phyloP scores from a whole-genome alignment of 2,329 filamentous ascomycete species.

The Venturia nashicola region DNA sequence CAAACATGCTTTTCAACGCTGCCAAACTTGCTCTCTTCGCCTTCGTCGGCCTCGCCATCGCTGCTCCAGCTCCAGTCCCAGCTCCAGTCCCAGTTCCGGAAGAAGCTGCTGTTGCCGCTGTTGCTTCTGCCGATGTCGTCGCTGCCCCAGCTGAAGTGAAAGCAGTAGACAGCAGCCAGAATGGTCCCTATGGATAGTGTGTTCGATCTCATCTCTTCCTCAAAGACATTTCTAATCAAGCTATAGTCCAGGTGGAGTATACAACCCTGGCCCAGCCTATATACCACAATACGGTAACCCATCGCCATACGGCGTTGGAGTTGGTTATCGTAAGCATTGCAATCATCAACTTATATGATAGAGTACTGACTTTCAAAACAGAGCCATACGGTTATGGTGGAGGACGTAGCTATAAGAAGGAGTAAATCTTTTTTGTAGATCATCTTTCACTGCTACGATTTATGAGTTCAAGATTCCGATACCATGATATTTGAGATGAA shows the following conservation, averaged over 20 bases:
- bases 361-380: neutral
- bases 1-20: constrained; percentile 6
- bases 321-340: neutral
- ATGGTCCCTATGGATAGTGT: neutral
- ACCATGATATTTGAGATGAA: neutral
- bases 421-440: neutral
- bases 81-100: neutral
- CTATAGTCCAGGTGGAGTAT: neutral
- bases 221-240: neutral
- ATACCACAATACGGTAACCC: neutral
- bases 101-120: neutral
- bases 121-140: neutral
- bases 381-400: neutral
- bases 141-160: neutral
- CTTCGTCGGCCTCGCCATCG: neutral
- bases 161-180: neutral
- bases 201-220: neutral
- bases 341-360: neutral
- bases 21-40: neutral
- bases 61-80: neutral
- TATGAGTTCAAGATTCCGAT: neutral
- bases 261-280: neutral
- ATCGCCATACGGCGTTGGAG: neutral
- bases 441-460: neutral
- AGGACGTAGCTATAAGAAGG: constrained; percentile 1